Conservation (phyloP, 495 filamentous ascomycete species). For the Massariosphaeria phaeospora region DNA sequence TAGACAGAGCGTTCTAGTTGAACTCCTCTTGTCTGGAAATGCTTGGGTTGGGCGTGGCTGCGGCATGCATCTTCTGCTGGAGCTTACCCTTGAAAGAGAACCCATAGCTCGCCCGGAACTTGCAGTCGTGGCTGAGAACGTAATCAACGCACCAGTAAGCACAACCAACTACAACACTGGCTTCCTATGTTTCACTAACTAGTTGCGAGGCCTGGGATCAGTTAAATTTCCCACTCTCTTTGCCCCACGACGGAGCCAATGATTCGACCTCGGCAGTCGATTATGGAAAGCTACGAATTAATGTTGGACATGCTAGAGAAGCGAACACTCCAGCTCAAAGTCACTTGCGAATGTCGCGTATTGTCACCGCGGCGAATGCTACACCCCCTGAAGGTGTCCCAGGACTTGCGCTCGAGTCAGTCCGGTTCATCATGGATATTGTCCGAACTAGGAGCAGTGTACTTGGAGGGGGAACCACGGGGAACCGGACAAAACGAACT, state of each 20-base stretch:
- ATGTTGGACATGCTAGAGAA: conserved; percentile 23
- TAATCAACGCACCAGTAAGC: conserved; percentile 32
- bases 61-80: conserved; percentile 30
- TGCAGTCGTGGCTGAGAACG: conserved; percentile 13
- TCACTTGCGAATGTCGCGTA: conserved; percentile 18
- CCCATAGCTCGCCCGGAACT: neutral
- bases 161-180: neutral
- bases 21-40: conserved; percentile 14
- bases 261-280: neutral
- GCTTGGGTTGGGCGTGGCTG: conserved; percentile 33
- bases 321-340: neutral
- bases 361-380: conserved; percentile 26
- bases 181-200: conserved; percentile 1
- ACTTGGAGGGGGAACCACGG: too few species aligned
- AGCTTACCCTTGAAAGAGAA: conserved; percentile 19
- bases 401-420: conserved; percentile 7
- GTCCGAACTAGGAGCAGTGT: too few species aligned
- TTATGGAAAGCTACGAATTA: conserved; percentile 13
- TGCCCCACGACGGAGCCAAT: neutral
- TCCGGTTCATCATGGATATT: conserved; percentile 18
- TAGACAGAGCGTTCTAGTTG: conserved; percentile 1
- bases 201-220: conserved; percentile 31
- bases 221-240: conserved; percentile 22
- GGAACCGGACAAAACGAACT: too few species aligned
- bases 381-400: conserved; percentile 24